phyloP scores from a whole-genome alignment of 495 filamentous ascomycete genomes.

The Penicillium fimorum region DNA sequence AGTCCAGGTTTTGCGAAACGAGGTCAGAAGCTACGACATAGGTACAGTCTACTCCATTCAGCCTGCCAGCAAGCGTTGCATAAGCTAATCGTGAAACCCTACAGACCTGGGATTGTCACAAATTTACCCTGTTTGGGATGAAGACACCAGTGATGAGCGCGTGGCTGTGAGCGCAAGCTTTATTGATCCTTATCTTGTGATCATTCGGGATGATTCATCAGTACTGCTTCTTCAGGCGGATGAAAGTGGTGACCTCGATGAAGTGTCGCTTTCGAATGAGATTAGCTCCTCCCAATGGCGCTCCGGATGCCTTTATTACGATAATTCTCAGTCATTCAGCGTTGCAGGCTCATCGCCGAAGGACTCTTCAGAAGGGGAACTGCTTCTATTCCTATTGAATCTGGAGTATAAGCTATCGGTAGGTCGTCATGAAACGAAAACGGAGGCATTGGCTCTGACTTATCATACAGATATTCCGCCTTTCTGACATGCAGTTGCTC shows the following conservation, averaged over 20 bases:
- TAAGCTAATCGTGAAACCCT: conserved; percentile 12
- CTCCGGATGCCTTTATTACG: conserved; percentile 75
- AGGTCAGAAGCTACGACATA: conserved; percentile 83
- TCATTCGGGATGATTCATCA: conserved; percentile 79
- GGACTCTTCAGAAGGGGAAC: conserved; percentile 42
- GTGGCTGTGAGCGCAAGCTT: conserved; percentile 79
- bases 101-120: conserved; percentile 80
- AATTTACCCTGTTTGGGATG: conserved; percentile 86
- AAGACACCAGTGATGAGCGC: conserved; percentile 76
- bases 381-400: conserved; percentile 73
- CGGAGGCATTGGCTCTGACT: conserved; percentile 1
- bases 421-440: conserved; percentile 25
- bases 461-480: conserved; percentile 38
- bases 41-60: conserved; percentile 52
- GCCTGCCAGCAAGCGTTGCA: not conserved
- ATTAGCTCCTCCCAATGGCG: conserved; percentile 65
- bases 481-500: conserved; percentile 39
- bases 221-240: conserved; percentile 73
- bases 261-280: conserved; percentile 61
- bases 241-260: conserved; percentile 79
- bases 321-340: conserved; percentile 57
- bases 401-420: conserved; percentile 71
- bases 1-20: conserved; percentile 78
- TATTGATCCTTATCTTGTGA: conserved; percentile 80
- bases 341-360: conserved; percentile 40